Evolutionary conservation across 805 yeast genomes (phyloP).

Genomic region (Barnettozyma botsteinii): DNA sequence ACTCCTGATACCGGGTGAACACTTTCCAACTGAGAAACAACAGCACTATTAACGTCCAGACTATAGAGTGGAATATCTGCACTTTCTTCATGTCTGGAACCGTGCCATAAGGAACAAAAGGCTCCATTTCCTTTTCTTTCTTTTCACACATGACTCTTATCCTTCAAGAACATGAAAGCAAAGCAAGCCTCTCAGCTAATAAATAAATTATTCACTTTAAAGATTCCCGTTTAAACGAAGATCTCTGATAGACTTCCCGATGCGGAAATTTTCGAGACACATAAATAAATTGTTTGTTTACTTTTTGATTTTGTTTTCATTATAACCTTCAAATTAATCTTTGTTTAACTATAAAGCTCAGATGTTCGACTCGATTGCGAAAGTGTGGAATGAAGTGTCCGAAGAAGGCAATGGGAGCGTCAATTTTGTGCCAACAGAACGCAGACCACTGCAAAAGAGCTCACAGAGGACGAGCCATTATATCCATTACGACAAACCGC

Average conservation of each 20-base stretch:
- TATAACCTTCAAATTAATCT: neutral
- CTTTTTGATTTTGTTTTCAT: neutral
- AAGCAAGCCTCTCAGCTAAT: too few species aligned
- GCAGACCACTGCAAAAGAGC: constrained; percentile 1
- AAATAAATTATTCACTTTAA: too few species aligned
- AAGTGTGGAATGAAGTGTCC: constrained; percentile 21
- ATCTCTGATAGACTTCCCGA: too few species aligned
- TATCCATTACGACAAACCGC: constrained; percentile 14
- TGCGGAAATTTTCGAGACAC: too few species aligned
- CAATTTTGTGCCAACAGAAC: constrained; percentile 13
- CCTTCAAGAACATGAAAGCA: too few species aligned
- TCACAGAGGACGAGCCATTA: too few species aligned
- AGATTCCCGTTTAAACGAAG: too few species aligned
- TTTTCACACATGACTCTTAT: neutral
- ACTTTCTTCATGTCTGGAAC: neutral
- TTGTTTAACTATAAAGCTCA: neutral
- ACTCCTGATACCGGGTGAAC: neutral
- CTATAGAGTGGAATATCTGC: neutral
- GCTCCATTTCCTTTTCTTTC: neutral
- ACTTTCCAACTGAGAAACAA: neutral
- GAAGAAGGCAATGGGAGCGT: constrained; percentile 15
- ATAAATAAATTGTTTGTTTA: constrained; percentile 2
- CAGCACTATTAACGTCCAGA: too few species aligned
- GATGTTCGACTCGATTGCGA: constrained; percentile 21
- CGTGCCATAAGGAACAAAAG: neutral